phyloP scores from a whole-genome alignment of 495 filamentous ascomycete genomes.

The Pyronema domesticum region DNA sequence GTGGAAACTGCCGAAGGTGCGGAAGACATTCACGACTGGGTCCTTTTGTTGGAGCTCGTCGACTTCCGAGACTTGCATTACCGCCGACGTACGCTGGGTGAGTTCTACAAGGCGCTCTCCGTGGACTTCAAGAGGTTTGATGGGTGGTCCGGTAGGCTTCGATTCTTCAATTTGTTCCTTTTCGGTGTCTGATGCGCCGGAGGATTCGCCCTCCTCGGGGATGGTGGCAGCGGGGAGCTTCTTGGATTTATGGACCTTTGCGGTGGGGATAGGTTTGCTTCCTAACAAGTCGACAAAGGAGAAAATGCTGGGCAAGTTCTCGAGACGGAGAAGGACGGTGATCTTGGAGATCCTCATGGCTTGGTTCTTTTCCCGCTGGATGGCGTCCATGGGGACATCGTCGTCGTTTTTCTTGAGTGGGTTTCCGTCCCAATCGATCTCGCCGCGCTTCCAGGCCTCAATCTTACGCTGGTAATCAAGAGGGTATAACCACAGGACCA shows the following conservation, averaged over 20 bases:
- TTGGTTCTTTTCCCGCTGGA: slow-evolving; percentile 27
- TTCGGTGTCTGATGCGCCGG: background rate
- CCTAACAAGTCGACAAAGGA: slow-evolving; percentile 67
- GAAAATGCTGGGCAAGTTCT: slow-evolving; percentile 73
- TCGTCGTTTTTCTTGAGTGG: slow-evolving; percentile 29
- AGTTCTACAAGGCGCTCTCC: slow-evolving; percentile 75
- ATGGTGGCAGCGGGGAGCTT: slow-evolving; percentile 10
- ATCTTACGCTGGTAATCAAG: slow-evolving; percentile 82
- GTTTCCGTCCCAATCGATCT: slow-evolving; percentile 85
- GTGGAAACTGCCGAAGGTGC: slow-evolving; percentile 69
- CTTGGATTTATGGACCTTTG: slow-evolving; percentile 36
- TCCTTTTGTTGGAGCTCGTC: slow-evolving; percentile 63
- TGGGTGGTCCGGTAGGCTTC: slow-evolving; percentile 7
- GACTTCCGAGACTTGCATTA: slow-evolving; percentile 80
- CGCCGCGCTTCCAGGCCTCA: slow-evolving; percentile 73
- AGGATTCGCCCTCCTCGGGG: slow-evolving; percentile 13
- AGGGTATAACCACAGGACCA: slow-evolving; percentile 64
- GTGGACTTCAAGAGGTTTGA: slow-evolving; percentile 55
- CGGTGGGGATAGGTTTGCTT: slow-evolving; percentile 27
- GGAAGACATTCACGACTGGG: slow-evolving; percentile 81
- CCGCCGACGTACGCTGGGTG: slow-evolving; percentile 80
- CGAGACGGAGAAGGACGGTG: slow-evolving; percentile 61
- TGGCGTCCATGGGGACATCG: slow-evolving; percentile 25
- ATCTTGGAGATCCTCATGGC: slow-evolving; percentile 30
- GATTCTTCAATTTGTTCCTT: background rate